Percentiles rank a stretch among this genome's conserved stretches.
These are phyloP conservation scores for Tremellales sp. DNA, from an alignment of 1,284 basidiomycete genomes.

Conservation along the genomic window DNA sequence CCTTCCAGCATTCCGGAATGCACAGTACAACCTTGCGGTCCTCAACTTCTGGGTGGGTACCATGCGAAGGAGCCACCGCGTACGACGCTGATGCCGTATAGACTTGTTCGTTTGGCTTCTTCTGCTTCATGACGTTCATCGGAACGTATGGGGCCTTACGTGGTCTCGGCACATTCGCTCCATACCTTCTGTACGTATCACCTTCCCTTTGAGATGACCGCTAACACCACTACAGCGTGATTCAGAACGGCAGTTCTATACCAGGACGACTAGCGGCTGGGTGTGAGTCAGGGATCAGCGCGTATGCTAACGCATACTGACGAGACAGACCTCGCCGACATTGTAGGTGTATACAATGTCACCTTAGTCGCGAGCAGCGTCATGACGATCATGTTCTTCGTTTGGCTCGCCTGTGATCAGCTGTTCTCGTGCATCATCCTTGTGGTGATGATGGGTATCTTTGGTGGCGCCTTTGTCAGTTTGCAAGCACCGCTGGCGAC, in stretches of 20 bases:
- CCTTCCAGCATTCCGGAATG: slow-evolving; percentile 27
- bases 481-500: slow-evolving; percentile 36
- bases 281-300: slow-evolving; percentile 12
- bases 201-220: not conserved
- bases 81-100: slow-evolving; percentile 8
- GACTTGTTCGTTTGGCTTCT: slow-evolving; percentile 32
- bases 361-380: slow-evolving; percentile 17
- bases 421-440: slow-evolving; percentile 20
- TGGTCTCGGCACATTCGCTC: slow-evolving; percentile 27
- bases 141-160: slow-evolving; percentile 31
- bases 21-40: slow-evolving; percentile 27
- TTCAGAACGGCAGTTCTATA: slow-evolving; percentile 30
- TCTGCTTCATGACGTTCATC: slow-evolving; percentile 33
- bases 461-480: slow-evolving; percentile 30
- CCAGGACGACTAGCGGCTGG: slow-evolving; percentile 31
- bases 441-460: slow-evolving; percentile 32
- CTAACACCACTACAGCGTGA: slow-evolving; percentile 15
- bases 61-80: not conserved
- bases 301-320: not conserved
- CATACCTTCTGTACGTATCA: slow-evolving; percentile 38
- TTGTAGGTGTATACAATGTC: slow-evolving; percentile 32
- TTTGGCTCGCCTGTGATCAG: slow-evolving; percentile 29
- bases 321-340: slow-evolving; percentile 20
- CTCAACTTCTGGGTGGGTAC: slow-evolving; percentile 17
- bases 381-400: slow-evolving; percentile 30